Evolutionary conservation across 441 rosid species (phyloP).

Genomic region (Isatis lusitanica): DNA sequence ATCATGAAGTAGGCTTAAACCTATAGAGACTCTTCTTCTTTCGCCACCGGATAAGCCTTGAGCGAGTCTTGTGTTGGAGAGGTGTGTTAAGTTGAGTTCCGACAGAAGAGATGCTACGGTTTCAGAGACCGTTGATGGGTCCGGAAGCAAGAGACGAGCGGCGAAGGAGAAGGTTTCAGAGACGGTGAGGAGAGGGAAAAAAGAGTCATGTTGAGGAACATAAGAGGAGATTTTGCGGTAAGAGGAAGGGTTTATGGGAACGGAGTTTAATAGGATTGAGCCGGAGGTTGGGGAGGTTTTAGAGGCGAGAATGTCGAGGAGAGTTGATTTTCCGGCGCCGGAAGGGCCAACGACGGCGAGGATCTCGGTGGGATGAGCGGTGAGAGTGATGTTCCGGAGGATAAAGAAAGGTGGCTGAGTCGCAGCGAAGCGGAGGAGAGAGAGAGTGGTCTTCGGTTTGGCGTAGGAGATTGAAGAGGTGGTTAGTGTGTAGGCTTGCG

Average conservation of each 20-base stretch:
- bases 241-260: slow-evolving; percentile 68
- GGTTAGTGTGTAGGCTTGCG: slow-evolving; percentile 51
- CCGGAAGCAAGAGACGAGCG: slow-evolving; percentile 64
- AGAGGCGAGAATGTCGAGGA: slow-evolving; percentile 84
- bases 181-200: slow-evolving; percentile 74
- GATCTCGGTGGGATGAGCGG: slow-evolving; percentile 78
- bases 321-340: slow-evolving; percentile 92
- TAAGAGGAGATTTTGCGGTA: slow-evolving; percentile 83
- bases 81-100: slow-evolving; percentile 63
- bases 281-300: slow-evolving; percentile 74
- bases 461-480: slow-evolving; percentile 68
- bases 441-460: slow-evolving; percentile 41
- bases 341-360: slow-evolving; percentile 95
- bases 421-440: slow-evolving; percentile 39
- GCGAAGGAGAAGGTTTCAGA: slow-evolving; percentile 69
- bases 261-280: slow-evolving; percentile 61
- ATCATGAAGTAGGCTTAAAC: slow-evolving; percentile 81
- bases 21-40: slow-evolving; percentile 80
- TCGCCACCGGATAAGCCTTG: slow-evolving; percentile 79
- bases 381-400: slow-evolving; percentile 65
- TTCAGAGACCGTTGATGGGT: slow-evolving; percentile 34
- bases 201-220: slow-evolving; percentile 83
- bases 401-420: slow-evolving; percentile 52
- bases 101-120: slow-evolving; percentile 56
- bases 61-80: slow-evolving; percentile 53